These are phyloP conservation scores for Arthrobotrys conoides DNA, from an alignment of 2,329 filamentous ascomycete species.

Conservation along the genomic window DNA sequence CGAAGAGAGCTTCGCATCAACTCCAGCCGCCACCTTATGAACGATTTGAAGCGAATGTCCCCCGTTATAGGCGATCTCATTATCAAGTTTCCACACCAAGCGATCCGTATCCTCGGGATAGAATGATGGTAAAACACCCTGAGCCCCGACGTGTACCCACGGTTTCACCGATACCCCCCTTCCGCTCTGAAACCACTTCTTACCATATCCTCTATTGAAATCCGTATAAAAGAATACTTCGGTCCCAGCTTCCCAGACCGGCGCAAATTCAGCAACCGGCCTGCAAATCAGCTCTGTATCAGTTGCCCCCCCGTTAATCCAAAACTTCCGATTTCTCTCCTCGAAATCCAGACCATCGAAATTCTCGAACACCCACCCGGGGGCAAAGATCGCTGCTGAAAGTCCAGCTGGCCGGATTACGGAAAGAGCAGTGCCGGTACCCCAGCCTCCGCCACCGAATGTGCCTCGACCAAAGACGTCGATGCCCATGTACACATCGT, in stretches of 20 bases:
- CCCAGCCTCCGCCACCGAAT: constrained; percentile 63
- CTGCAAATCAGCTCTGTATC: constrained; percentile 52
- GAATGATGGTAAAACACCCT: constrained; percentile 62
- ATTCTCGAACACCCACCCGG: constrained; percentile 70
- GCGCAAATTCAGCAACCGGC: constrained; percentile 60
- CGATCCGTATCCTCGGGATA: constrained; percentile 55
- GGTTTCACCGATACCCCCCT: constrained; percentile 59
- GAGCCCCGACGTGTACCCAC: constrained; percentile 64
- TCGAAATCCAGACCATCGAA: constrained; percentile 65
- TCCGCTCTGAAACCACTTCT: constrained; percentile 62
- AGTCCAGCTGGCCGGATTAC: constrained; percentile 66
- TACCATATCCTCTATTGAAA: constrained; percentile 63
- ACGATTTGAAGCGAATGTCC: constrained; percentile 60
- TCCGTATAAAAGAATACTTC: constrained; percentile 63
- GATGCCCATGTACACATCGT: constrained; percentile 68
- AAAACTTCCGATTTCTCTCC: constrained; percentile 62
- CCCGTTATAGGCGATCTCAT: constrained; percentile 61
- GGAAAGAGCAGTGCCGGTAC: constrained; percentile 65
- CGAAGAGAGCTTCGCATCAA: constrained; percentile 32
- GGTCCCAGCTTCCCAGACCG: constrained; percentile 59
- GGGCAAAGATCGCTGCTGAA: constrained; percentile 68
- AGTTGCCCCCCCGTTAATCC: constrained; percentile 60
- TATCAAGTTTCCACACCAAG: constrained; percentile 60
- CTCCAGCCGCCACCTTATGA: constrained; percentile 5
- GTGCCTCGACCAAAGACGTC: constrained; percentile 70